phyloP scores from a whole-genome alignment of 805 yeast species.

The Dipodascopsis tothii region DNA sequence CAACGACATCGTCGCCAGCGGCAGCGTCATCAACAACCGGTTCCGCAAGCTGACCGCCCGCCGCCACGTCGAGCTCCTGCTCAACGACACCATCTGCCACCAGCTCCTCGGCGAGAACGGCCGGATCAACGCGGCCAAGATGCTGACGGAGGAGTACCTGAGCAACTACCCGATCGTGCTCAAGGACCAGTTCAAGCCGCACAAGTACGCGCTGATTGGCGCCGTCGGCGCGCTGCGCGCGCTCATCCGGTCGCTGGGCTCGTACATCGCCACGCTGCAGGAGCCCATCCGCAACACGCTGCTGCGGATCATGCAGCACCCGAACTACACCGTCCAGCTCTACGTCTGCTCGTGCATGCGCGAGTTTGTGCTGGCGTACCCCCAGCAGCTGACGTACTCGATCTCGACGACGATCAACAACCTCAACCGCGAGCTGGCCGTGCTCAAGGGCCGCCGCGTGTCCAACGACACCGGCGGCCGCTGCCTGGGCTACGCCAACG shows the following conservation, averaged over 20 bases:
- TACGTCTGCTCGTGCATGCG: conserved; percentile 18
- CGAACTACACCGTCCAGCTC: conserved; percentile 22
- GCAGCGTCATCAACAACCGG: conserved; percentile 11
- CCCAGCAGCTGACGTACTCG: conserved; percentile 24
- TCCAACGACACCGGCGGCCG: conserved; percentile 15
- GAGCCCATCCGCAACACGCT: conserved; percentile 13
- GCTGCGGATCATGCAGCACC: conserved; percentile 17
- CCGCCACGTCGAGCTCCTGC: conserved; percentile 24
- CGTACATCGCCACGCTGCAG: conserved; percentile 26
- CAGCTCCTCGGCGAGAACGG: conserved; percentile 30
- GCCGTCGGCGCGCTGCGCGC: conserved; percentile 23
- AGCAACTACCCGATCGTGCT: conserved; percentile 24
- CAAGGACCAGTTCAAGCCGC: conserved; percentile 23
- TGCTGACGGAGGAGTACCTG: conserved; percentile 23
- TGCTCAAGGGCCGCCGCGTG: conserved; percentile 16
- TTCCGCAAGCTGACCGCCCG: conserved; percentile 22
- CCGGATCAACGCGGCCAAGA: conserved; percentile 24
- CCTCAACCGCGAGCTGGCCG: conserved; percentile 24
- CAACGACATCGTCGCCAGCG: conserved; percentile 17
- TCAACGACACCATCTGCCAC: conserved; percentile 26
- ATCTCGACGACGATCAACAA: conserved; percentile 20
- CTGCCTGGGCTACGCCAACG: conserved; percentile 28
- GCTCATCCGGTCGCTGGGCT: conserved; percentile 27
- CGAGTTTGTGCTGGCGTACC: conserved; percentile 20
- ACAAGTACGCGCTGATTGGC: conserved; percentile 23